These are phyloP conservation scores for Dalbergia cultrata DNA, from an alignment of 306 rosid species.

Conservation along the genomic window DNA sequence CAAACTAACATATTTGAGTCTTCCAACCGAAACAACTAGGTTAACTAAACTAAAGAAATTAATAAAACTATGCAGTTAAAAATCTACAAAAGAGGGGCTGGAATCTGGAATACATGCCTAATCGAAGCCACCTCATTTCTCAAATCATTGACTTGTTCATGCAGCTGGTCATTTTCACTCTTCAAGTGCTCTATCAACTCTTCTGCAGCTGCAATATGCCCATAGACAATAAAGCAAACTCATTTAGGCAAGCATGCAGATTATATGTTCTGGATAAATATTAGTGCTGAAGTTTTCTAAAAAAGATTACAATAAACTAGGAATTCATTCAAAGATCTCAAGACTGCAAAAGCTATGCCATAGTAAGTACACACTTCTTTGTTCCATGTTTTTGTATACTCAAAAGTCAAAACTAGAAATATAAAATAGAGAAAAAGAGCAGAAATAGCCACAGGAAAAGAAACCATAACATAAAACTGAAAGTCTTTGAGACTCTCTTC, in stretches of 20 bases:
- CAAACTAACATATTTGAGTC: constrained; percentile 34
- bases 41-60: constrained; percentile 13
- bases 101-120: constrained; percentile 61
- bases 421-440: not conserved
- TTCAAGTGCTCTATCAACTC: constrained; percentile 73
- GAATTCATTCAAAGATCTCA: not conserved
- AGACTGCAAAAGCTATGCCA: constrained; percentile 12
- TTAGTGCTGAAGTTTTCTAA: constrained; percentile 2
- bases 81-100: not conserved
- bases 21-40: constrained; percentile 4
- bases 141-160: constrained; percentile 65
- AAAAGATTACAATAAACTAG: not conserved
- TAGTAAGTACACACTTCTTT: not conserved
- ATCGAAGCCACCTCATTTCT: constrained; percentile 67
- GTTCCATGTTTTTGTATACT: constrained; percentile 18
- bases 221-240: constrained; percentile 10
- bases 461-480: not conserved
- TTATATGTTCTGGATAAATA: not conserved
- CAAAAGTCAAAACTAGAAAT: not conserved
- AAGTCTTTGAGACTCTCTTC: not conserved
- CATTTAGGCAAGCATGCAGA: not conserved
- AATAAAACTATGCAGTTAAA: constrained; percentile 15
- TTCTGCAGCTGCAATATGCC: constrained; percentile 75
- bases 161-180: constrained; percentile 69
- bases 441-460: not conserved